Base-by-base conservation (phyloP, 2,329 filamentous ascomycete genomes). In the Paracorniculantispora psalliotae region DNA sequence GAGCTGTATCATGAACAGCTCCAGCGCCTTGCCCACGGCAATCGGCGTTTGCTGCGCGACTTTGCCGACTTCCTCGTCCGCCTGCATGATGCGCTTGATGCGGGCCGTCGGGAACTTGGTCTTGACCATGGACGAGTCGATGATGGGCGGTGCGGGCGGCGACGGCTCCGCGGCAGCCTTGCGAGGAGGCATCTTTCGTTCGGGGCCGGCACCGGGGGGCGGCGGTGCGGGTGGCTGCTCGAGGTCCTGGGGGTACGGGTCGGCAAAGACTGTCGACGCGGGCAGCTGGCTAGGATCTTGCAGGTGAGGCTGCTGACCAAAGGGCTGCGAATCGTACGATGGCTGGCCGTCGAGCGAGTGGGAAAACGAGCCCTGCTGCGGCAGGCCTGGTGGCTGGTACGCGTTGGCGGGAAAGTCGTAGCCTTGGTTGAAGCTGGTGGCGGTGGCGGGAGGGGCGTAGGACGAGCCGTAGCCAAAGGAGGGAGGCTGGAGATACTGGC, bases 81-180 rank as follows among this genome's bases (percentile, higher is more conserved):
- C 93, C 76, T 99, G 94, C 94, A 99, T 97, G 68, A 99, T 97
- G 54, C 94, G 87, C 81, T 99, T 99, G 79, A 99, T 99, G 62
- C 94, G 84, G 15, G 94, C 94, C 33, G 96, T 96, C 1, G 94
- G 94, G 69, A 99, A 99, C 69, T 97, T 97, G 35, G 93, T 97
- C 74, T 86, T 90, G 67, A 99, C 91, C 46, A 91, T 81, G 73
- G 76, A 96, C 76, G 73, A 83, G 72, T 76, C 85, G 66, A 84
- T 75, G 46, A 72, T 71, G 30, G 73, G 71, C 57, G 74, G 69
- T 61, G 65, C 69, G 44, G 68, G 73, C 43, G 68, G 72, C 64
- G 39, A 51, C 19, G 67, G 72, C 66, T 63, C 65, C 43, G 63
- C 63, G 50, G 65, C 65, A 41, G 67, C 67, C 63, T 68, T 68